A percentile compares a stretch with the other conserved stretches of the same genome.
phyloP scores from a whole-genome alignment of 164 flowering plant genomes.

The Kingdonia uniflora region DNA sequence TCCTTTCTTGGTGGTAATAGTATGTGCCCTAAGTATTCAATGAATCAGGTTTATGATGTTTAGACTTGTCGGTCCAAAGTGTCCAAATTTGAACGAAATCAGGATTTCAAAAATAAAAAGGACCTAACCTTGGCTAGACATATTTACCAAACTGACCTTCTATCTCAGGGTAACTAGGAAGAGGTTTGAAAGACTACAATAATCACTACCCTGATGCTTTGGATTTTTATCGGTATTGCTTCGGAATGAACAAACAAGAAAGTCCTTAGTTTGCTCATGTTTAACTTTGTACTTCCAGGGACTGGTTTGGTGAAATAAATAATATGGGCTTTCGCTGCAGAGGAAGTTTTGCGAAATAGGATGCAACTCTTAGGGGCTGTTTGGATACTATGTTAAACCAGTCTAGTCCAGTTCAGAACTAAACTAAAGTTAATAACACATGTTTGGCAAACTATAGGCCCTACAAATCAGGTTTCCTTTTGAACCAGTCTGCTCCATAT shows the following conservation, averaged over 20 bases:
- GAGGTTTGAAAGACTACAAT: slow-evolving; percentile 50
- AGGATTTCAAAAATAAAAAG: slow-evolving; percentile 7
- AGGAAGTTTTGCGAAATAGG: too few species aligned
- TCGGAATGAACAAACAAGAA: slow-evolving; percentile 40
- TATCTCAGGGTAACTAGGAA: slow-evolving; percentile 19
- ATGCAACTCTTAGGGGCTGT: too few species aligned
- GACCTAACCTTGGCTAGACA: slow-evolving; percentile 8
- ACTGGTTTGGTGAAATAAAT: too few species aligned
- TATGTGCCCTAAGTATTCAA: slow-evolving; percentile 33
- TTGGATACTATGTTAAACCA: too few species aligned
- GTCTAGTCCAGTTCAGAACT: too few species aligned
- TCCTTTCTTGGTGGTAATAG: slow-evolving; percentile 51
- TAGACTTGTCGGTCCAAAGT: slow-evolving; percentile 5
- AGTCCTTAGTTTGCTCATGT: too few species aligned
- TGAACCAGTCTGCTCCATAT: too few species aligned
- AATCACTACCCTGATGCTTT: slow-evolving; percentile 49
- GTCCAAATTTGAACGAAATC: slow-evolving; percentile 2
- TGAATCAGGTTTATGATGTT: not conserved
- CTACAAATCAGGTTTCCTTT: too few species aligned
- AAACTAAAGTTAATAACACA: too few species aligned
- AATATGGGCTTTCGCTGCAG: too few species aligned
- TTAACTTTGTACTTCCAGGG: too few species aligned
- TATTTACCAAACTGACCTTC: slow-evolving; percentile 10
- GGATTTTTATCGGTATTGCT: slow-evolving; percentile 42
- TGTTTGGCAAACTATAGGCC: too few species aligned